Conservation (phyloP, 2,329 filamentous ascomycete species). For the Colletotrichum zoysiae region DNA sequence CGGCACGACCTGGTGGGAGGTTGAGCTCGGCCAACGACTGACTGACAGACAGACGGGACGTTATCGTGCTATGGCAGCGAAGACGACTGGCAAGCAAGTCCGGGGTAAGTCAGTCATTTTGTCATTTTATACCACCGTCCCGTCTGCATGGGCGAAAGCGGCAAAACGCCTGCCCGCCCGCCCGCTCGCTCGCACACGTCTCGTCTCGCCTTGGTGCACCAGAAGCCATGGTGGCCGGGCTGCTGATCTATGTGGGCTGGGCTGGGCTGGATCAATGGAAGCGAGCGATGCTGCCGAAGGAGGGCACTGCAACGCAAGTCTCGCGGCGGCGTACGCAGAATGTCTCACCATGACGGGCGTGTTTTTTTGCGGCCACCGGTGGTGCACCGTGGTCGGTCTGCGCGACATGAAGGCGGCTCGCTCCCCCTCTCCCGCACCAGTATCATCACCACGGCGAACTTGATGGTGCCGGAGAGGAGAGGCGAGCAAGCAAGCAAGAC, state of each 20-base stretch:
- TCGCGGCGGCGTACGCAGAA: conserved; percentile 19
- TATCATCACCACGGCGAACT: not conserved
- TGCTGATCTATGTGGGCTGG: not conserved
- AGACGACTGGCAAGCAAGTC: conserved; percentile 16
- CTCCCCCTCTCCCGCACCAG: not conserved
- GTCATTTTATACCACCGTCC: too few relatives aligned
- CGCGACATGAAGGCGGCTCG: not conserved
- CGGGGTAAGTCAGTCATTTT: not conserved
- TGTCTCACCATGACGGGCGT: conserved; percentile 37
- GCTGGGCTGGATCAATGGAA: conserved; percentile 2
- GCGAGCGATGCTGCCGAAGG: conserved; percentile 7
- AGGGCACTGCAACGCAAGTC: conserved; percentile 3
- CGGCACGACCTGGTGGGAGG: conserved; percentile 10
- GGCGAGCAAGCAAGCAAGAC: conserved; percentile 17
- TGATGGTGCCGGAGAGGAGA: conserved; percentile 6
- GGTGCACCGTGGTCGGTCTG: conserved; percentile 4
- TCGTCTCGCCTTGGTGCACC: not conserved
- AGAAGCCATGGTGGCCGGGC: conserved; percentile 14
- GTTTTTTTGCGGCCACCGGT: conserved; percentile 15
- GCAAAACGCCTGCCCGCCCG: not conserved
- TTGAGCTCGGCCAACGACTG: not conserved
- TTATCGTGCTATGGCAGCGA: not conserved
- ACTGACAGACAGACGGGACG: conserved; percentile 5
- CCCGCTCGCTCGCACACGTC: not conserved
- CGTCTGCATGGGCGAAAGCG: not conserved